These are phyloP conservation scores for Termitomyces eurrhizus DNA, from an alignment of 768 basidiomycete genomes.

Conservation along the genomic window DNA sequence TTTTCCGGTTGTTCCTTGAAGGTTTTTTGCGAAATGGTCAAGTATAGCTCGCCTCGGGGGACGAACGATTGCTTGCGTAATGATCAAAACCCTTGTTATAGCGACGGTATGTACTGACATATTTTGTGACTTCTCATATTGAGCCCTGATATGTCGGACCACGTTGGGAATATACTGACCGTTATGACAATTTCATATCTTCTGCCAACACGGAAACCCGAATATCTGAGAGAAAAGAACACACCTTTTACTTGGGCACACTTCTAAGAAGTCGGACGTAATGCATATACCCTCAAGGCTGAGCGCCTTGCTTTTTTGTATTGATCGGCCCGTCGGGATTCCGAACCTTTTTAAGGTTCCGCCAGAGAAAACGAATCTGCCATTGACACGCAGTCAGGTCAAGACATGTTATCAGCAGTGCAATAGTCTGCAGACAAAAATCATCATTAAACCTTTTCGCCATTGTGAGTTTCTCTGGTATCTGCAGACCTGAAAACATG, in stretches of 20 bases:
- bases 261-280: not conserved
- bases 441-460: not conserved
- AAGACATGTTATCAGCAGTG: not conserved
- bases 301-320: not conserved
- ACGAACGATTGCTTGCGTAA: not conserved
- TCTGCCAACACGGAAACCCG: not conserved
- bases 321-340: not conserved
- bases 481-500: slow-evolving; percentile 15
- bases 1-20: not conserved
- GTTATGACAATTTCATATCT: not conserved
- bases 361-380: slow-evolving; percentile 2
- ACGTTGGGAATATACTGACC: not conserved
- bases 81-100: not conserved
- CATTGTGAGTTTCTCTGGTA: slow-evolving; percentile 8
- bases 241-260: not conserved
- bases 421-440: not conserved
- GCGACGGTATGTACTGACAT: not conserved
- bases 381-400: not conserved
- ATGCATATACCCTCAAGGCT: not conserved
- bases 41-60: not conserved
- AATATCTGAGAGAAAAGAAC: not conserved
- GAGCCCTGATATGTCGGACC: too few species aligned
- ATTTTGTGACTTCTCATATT: not conserved
- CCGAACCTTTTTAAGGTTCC: not conserved
- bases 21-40: not conserved